Evolutionary conservation across 306 rosid species (phyloP), one percentile per base, ranked within the genome.

Genomic region (Luffa aegyptiaca): DNA sequence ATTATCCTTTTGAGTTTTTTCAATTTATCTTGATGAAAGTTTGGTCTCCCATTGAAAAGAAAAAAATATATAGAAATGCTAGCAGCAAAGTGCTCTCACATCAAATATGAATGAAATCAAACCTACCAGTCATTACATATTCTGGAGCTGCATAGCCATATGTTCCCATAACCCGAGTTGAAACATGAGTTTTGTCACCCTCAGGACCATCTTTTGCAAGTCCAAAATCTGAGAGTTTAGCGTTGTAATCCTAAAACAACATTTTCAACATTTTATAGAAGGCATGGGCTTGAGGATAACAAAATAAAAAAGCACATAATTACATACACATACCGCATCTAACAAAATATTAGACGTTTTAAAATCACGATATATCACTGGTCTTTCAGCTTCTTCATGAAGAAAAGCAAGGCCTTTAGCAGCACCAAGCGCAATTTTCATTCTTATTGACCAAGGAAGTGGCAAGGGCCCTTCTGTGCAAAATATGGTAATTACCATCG

Each of bases 61-160:
- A 33, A 56, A 57, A 66, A 62, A 42, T 44, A 62, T 33, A 16
- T 55, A 80, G 16, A 36, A 68, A 48, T 66, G 53, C 10, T 72
- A 45, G 35, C 52, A 72, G 39, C 11, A n/a, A 65, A 53, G 66
- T 42, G 53, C 55, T 57, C 36, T 53, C 79, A 53, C 49, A 41
- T 56, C 11, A 13, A 61, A 75, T n/a, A 52, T 71, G 41, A 65
- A 20, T 56, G 39, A 45, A 56, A 70, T 21, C 35, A 80, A 86
- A 89, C 94, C 90, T 86, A 95, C 99, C 99, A 8, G 99, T 95
- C 99, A 95, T 92, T 78, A 95, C 97, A 82, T 95, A 95, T 87
- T 95, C 98, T 0, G 98, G 98, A 69, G 98, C 98, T 44, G 97
- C 99, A 80, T 95, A 95, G 74, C 99, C 99, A 70, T 93, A 90